Evolutionary conservation across 2,329 filamentous ascomycete species (phyloP).

Genomic region (Raffaelea albimanens): DNA sequence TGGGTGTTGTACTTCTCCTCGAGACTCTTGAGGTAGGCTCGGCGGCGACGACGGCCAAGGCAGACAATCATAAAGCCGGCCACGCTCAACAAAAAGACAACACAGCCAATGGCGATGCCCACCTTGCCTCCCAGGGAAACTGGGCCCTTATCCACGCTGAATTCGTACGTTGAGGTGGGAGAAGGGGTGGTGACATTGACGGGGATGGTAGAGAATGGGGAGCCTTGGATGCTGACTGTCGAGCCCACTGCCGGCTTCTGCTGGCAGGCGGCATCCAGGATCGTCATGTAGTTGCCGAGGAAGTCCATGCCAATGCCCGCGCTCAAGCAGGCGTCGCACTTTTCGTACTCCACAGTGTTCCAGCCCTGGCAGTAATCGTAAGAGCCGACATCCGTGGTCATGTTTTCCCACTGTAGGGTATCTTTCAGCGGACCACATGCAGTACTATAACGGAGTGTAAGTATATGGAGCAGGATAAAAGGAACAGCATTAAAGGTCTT

Average conservation of each 20-base stretch:
- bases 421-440: conserved; percentile 40
- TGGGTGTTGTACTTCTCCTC: conserved; percentile 31
- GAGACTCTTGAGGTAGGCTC: conserved; percentile 39
- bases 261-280: conserved; percentile 46
- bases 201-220: conserved; percentile 36
- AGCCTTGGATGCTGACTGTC: conserved; percentile 40
- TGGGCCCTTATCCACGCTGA: conserved; percentile 34
- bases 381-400: conserved; percentile 31
- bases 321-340: conserved; percentile 41
- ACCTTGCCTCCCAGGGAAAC: conserved; percentile 46
- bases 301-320: conserved; percentile 24
- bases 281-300: conserved; percentile 44
- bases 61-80: conserved; percentile 45
- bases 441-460: conserved; percentile 26
- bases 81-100: conserved; percentile 37
- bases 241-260: conserved; percentile 38
- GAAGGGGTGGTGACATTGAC: conserved; percentile 43
- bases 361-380: conserved; percentile 48
- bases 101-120: conserved; percentile 44
- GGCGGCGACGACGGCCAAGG: conserved; percentile 45
- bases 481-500: conserved; percentile 8
- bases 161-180: conserved; percentile 25
- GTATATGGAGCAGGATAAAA: neutral
- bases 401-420: conserved; percentile 38
- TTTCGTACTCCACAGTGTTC: conserved; percentile 26